phyloP scores from a whole-genome alignment of 73 alveolate species.

The Blepharisma japonicum region DNA sequence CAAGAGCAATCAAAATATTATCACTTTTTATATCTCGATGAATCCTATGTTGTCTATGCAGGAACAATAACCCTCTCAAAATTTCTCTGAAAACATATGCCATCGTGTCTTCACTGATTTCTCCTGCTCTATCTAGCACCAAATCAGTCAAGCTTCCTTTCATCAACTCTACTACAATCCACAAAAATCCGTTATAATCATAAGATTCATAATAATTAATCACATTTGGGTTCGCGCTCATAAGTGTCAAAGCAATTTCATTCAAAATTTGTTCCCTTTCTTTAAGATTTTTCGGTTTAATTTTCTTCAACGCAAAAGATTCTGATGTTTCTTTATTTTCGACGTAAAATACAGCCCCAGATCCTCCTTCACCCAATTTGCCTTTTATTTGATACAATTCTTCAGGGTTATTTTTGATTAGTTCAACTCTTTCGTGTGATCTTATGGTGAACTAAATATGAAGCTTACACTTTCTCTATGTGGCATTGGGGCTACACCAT shows the following conservation, averaged over 20 bases:
- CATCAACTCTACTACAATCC: constrained; percentile 90
- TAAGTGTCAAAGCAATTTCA: background rate
- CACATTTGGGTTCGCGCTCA: constrained; percentile 50
- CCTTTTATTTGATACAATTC: background rate
- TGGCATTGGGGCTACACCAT: too few relatives aligned
- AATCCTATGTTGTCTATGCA: constrained; percentile 53
- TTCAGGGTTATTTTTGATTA: background rate
- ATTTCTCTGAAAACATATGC: constrained; percentile 37
- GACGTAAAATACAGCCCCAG: constrained; percentile 4
- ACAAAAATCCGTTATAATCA: constrained; percentile 80
- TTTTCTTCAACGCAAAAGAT: constrained; percentile 14
- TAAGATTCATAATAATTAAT: constrained; percentile 83
- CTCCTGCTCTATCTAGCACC: constrained; percentile 6
- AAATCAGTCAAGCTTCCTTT: constrained; percentile 31
- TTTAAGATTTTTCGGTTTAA: background rate
- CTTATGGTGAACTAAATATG: too few relatives aligned
- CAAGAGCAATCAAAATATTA: constrained; percentile 54
- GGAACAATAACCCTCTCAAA: constrained; percentile 34
- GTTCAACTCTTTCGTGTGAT: too few relatives aligned
- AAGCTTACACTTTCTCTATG: too few relatives aligned
- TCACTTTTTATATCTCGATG: constrained; percentile 84
- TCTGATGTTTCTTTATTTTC: background rate
- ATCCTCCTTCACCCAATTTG: constrained; percentile 18
- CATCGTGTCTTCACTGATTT: constrained; percentile 33
- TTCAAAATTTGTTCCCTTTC: constrained; percentile 18